These are phyloP conservation scores for Quercus ilex DNA, from an alignment of 306 rosid genomes.

Conservation along the genomic window DNA sequence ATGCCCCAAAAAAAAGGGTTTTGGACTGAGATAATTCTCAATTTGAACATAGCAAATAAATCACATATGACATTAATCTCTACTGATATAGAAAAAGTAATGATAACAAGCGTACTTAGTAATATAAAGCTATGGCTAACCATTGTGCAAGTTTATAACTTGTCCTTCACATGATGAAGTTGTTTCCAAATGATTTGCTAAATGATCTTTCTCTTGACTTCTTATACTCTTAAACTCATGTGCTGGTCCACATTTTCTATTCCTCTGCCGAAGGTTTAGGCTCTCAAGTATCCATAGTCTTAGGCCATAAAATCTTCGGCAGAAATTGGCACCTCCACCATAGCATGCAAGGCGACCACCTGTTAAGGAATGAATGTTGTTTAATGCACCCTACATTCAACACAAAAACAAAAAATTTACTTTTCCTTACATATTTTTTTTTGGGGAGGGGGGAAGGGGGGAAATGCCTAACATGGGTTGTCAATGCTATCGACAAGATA, in stretches of 20 bases:
- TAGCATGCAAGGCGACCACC: conserved; percentile 25
- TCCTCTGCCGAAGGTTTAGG: conserved; percentile 22
- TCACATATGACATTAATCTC: not conserved
- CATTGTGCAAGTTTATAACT: conserved; percentile 26
- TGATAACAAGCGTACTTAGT: not conserved
- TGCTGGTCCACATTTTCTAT: conserved; percentile 28
- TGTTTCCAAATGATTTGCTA: conserved; percentile 23
- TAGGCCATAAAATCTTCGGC: conserved; percentile 54
- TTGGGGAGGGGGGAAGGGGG: no score
- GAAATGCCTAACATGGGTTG: not conserved
- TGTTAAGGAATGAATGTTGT: conserved; percentile 13
- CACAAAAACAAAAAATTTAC: not conserved
- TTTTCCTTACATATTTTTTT: not conserved
- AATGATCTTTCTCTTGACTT: conserved; percentile 32
- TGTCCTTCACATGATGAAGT: conserved; percentile 35
- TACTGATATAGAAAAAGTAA: not conserved
- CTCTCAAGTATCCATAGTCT: conserved; percentile 59
- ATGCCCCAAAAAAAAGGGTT: not conserved
- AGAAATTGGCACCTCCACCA: conserved; percentile 45
- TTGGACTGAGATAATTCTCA: not conserved
- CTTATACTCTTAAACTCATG: conserved; percentile 36
- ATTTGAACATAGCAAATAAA: not conserved
- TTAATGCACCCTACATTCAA: conserved; percentile 40
- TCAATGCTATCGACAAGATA: not conserved
- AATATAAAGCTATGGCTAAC: conserved; percentile 26